These are phyloP conservation scores for Benincasa hispida DNA, from an alignment of 306 rosid genomes.

Conservation along the genomic window DNA sequence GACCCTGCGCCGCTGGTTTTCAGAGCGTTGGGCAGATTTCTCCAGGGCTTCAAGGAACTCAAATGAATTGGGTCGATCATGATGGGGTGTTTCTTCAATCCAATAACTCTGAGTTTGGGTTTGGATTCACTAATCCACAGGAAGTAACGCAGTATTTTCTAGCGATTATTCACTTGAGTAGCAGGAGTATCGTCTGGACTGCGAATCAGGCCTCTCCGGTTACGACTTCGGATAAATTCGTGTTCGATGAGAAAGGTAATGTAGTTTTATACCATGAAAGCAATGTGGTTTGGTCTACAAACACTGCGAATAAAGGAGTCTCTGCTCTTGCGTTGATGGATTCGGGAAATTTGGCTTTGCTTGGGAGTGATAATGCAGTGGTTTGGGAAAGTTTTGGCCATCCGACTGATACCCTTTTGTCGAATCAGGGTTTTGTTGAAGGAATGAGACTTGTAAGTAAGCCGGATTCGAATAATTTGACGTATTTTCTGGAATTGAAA, in stretches of 20 bases:
- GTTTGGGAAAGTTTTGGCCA: constrained; percentile 80
- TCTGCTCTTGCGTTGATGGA: constrained; percentile 49
- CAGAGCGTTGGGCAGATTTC: constrained; percentile 20
- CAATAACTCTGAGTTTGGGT: constrained; percentile 23
- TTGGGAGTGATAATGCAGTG: constrained; percentile 21
- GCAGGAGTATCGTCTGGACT: constrained; percentile 34
- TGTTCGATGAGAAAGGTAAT: constrained; percentile 49
- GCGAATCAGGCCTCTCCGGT: constrained; percentile 59
- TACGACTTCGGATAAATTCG: constrained; percentile 47
- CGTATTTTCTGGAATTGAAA: constrained; percentile 53
- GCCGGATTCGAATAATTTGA: constrained; percentile 33
- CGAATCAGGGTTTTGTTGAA: constrained; percentile 41
- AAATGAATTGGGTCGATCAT: constrained; percentile 61
- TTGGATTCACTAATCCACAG: constrained; percentile 34
- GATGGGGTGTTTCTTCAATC: constrained; percentile 56
- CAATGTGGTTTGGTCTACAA: constrained; percentile 46
- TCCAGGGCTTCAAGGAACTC: constrained; percentile 39
- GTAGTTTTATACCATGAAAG: constrained; percentile 32
- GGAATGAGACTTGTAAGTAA: constrained; percentile 64
- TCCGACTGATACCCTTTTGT: constrained; percentile 70
- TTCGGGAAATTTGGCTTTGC: constrained; percentile 58
- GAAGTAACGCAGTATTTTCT: constrained; percentile 43
- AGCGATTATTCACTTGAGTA: constrained; percentile 24
- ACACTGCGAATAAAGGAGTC: constrained; percentile 33
- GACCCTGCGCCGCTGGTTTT: constrained; percentile 30